Evolutionary conservation across 768 basidiomycete genomes (phyloP).

Genomic region (Lentinula sp.): DNA sequence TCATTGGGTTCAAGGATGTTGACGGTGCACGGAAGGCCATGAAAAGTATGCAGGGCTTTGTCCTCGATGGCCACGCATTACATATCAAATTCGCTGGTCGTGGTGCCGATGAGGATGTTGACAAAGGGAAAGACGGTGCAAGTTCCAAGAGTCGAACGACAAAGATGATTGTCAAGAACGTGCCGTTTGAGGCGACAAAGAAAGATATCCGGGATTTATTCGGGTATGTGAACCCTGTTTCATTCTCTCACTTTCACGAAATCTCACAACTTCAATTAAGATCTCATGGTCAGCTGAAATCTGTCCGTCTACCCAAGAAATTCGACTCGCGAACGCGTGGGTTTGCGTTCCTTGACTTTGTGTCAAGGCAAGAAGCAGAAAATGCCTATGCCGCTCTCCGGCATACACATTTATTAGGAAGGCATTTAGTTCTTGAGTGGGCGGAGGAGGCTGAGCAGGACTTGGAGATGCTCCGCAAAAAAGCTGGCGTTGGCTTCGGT

Average conservation of each 20-base stretch:
- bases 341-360: constrained; percentile 95
- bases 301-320: constrained; percentile 88
- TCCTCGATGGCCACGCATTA: constrained; percentile 82
- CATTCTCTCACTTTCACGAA: not conserved
- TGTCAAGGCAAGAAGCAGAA: constrained; percentile 84
- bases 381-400: constrained; percentile 80
- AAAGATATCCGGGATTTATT: constrained; percentile 90
- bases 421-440: constrained; percentile 95
- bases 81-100: constrained; percentile 84
- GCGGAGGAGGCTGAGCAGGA: constrained; percentile 80
- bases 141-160: constrained; percentile 61
- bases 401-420: constrained; percentile 93
- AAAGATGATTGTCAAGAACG: constrained; percentile 97
- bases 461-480: constrained; percentile 67
- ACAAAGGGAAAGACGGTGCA: constrained; percentile 25
- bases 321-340: constrained; percentile 86
- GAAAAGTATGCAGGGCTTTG: constrained; percentile 73
- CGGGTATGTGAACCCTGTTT: constrained; percentile 47
- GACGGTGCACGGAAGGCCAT: constrained; percentile 72
- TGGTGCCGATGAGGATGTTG: not conserved
- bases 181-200: constrained; percentile 94
- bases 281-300: constrained; percentile 88
- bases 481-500: constrained; percentile 75
- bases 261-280: constrained; percentile 31
- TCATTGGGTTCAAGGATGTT: constrained; percentile 79